Base-by-base conservation (phyloP, 768 basidiomycete species). In the Macrocybe gigantea region DNA sequence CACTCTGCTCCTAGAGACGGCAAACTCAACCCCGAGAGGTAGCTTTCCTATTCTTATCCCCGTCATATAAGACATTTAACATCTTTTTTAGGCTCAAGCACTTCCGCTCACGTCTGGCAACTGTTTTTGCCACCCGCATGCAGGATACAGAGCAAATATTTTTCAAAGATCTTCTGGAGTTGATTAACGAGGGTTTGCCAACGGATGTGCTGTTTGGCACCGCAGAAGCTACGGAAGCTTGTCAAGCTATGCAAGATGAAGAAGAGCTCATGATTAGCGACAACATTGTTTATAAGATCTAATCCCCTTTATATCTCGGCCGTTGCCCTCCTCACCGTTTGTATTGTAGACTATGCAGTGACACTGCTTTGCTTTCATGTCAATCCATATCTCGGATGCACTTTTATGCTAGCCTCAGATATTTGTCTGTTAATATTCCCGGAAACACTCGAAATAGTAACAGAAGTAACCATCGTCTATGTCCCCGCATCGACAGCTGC, bases 221-320 rank as follows among this genome's bases (percentile, higher is more conserved):
- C 0, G 73, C 75, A 9, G 95, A 98, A 64, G 95, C 88, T 1
- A 81, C 79, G 5, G 71, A 74, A 46, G 81, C 83, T 15, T 83
- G 85, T 49, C 73, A 80, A 53, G 64, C 72, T 33, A 96, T 98
- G 94, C 75, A 78, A 29, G 83, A 85, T 12, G 72, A 70, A 9
- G 83, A 90, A 46, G 87, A 94, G 64, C 71, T 97, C 52, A 91
- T 96, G 88, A 74, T 92, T 57, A 86, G 85, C 53, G 90, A 88
- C 32, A 88, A 85, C 32, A 82, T 90, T 48, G 78, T 94, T 45
- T 94, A 94, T 71, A 91, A 83, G 64, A 80, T 92, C 48, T 91
- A 70, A 66, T 31, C 9, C 36, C 11, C 33, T 45, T 35, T 34
- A 37, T 5, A 41, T 41, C 38, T 45, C 22, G 15, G 30, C 37